Evolutionary conservation across 2,329 filamentous ascomycete species (phyloP), one percentile per base, ranked within the genome.

Genomic region (Metarhizium brunneum): DNA sequence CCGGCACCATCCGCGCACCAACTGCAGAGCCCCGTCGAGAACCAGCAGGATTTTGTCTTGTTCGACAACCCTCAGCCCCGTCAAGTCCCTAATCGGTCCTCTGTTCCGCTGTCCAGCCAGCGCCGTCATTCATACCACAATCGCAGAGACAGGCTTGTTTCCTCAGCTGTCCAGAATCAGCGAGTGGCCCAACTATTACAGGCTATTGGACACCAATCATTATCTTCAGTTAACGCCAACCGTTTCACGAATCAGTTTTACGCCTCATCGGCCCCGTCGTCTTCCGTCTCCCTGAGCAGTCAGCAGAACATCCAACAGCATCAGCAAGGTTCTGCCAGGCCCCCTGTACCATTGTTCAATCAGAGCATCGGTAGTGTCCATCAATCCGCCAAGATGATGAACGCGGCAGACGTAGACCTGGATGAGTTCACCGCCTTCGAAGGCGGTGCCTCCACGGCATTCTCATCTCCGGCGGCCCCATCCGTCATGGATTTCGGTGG

Each of bases 31-130:
- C 77, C 74, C 70, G 75, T 77, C 64, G 68, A 71, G 63, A 63
- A 62, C 56, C 81, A 81, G 67, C 79, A 86, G 78, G 87, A 91
- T 84, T 91, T 91, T 71, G 85, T 88, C 75, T 83, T 91, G 79
- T 89, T 85, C 84, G 79, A 81, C 70, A 75, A 76, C 59, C 77
- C 75, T 59, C 67, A 68, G 69, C 74, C 65, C 60, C 62, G 59
- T 62, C 66, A 62, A 61, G 66, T 53, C 66, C 69, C 60, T 73
- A 73, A 68, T 69, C 66, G 64, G 60, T 63, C 68, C 62, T 61
- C 71, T 62, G 67, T 66, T 60, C 70, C 70, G 59, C 72, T 74
- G 66, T 67, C 69, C 57, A 63, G 62, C 57, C 69, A 73, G 69
- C 76, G 73, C 64, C 73, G 68, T 73, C 73, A 71, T 71, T 76